Percentiles rank a stretch among this genome's conserved stretches.
phyloP scores from a whole-genome alignment of 495 filamentous ascomycete genomes.

The Hypoxylon lienhwacheense region DNA sequence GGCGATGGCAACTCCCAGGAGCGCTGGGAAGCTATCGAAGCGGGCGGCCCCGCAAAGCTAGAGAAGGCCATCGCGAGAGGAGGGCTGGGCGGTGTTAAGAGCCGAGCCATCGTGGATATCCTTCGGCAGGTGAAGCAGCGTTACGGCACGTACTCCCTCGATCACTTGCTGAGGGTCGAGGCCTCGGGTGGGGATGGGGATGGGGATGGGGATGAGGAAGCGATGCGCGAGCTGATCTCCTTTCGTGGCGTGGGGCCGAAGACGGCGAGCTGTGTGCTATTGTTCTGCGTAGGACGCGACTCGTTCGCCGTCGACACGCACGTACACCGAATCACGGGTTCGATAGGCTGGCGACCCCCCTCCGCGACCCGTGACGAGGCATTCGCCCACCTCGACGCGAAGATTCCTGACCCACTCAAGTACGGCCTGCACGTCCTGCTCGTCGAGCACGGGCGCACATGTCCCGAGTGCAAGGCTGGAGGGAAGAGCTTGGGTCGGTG shows the following conservation, averaged over 20 bases:
- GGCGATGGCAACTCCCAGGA: constrained; percentile 64
- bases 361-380: constrained; percentile 66
- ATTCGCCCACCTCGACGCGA: constrained; percentile 75
- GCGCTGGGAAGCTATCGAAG: constrained; percentile 74
- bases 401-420: constrained; percentile 76
- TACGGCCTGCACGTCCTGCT: constrained; percentile 81
- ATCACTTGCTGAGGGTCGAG: constrained; percentile 63
- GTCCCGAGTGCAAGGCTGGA: constrained; percentile 69
- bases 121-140: constrained; percentile 70
- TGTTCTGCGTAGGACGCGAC: constrained; percentile 73
- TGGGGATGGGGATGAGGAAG: constrained; percentile 61
- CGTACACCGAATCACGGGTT: constrained; percentile 72
- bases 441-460: constrained; percentile 77
- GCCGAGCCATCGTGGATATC: constrained; percentile 71
- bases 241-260: constrained; percentile 85
- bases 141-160: constrained; percentile 63
- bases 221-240: constrained; percentile 69
- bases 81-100: constrained; percentile 72
- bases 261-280: constrained; percentile 78
- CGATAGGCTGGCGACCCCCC: constrained; percentile 74
- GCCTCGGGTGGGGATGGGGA: constrained; percentile 58
- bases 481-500: constrained; percentile 32
- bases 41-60: constrained; percentile 62
- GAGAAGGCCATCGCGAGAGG: constrained; percentile 73
- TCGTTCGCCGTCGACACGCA: constrained; percentile 86